A percentile compares a stretch with the other conserved stretches of the same genome.
Evolutionary conservation across 139 green algal genomes (phyloP).

Genomic region (Picochlorum sp.): DNA sequence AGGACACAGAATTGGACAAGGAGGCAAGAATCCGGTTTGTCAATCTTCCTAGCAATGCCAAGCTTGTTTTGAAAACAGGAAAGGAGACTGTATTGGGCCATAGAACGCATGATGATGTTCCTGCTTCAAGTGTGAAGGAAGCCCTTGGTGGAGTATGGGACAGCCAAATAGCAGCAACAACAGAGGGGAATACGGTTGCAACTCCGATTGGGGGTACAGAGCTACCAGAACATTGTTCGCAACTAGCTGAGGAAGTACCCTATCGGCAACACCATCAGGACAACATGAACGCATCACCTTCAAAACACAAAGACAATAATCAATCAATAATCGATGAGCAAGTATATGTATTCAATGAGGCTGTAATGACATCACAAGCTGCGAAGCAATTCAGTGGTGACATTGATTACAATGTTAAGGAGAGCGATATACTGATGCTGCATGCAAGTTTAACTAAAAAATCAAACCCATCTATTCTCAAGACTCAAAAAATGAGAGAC

Average conservation of each 20-base stretch:
- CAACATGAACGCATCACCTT: too few species aligned
- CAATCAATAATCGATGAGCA: too few species aligned
- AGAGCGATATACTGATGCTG: neutral
- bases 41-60: neutral
- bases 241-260: neutral
- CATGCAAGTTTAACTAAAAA: neutral
- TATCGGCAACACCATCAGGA: too few species aligned
- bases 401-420: neutral
- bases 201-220: neutral
- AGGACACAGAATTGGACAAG: neutral
- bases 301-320: too few species aligned
- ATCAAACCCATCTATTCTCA: neutral
- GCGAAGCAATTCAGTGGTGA: neutral
- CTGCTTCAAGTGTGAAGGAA: neutral
- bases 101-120: neutral
- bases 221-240: neutral
- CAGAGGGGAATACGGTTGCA: neutral
- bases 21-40: neutral
- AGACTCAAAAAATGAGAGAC: slow-evolving; percentile 7
- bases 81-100: neutral
- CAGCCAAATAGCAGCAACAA: neutral
- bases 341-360: neutral
- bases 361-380: neutral
- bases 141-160: too few species aligned
- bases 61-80: neutral